Conservation (phyloP, 768 basidiomycete genomes). For the Boletus bicolor region DNA sequence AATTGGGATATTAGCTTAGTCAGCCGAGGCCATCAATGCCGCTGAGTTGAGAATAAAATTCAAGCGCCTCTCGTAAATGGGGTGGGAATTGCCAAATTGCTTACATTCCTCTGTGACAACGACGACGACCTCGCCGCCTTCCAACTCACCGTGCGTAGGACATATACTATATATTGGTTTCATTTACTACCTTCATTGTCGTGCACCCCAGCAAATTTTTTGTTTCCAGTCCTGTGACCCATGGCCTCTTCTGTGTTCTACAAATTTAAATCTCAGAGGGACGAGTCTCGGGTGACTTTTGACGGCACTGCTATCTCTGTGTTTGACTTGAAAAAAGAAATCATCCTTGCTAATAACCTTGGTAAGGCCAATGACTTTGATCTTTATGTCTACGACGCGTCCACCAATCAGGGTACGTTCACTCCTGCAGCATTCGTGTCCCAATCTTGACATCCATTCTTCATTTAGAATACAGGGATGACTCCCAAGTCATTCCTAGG, state of each 20-base stretch:
- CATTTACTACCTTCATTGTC: slow-evolving; percentile 9
- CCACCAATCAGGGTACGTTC: slow-evolving; percentile 80
- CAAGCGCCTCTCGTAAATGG: slow-evolving; percentile 21
- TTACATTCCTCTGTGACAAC: not conserved
- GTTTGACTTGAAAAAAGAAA: slow-evolving; percentile 98
- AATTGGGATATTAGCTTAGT: slow-evolving; percentile 17
- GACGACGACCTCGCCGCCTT: slow-evolving; percentile 8
- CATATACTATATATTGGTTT: slow-evolving; percentile 22
- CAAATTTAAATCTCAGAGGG: slow-evolving; percentile 93
- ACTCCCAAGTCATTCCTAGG: slow-evolving; percentile 86
- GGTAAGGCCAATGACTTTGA: slow-evolving; percentile 98
- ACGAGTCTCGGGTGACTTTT: slow-evolving; percentile 94
- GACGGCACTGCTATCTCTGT: slow-evolving; percentile 99
- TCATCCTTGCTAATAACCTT: slow-evolving; percentile 94
- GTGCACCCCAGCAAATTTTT: slow-evolving; percentile 16
- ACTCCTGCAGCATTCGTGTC: not conserved
- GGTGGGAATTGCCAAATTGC: not conserved
- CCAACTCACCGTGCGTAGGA: slow-evolving; percentile 15
- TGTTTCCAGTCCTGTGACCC: slow-evolving; percentile 11
- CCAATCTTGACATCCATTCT: not conserved
- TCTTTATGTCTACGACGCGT: slow-evolving; percentile 78
- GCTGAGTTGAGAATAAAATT: slow-evolving; percentile 12
- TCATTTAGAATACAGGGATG: slow-evolving; percentile 81
- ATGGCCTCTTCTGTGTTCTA: slow-evolving; percentile 97
- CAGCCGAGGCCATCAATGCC: not conserved